These are phyloP conservation scores for Pseudogymnoascus sp. DNA, from an alignment of 2,329 filamentous ascomycete genomes.

Conservation along the genomic window DNA sequence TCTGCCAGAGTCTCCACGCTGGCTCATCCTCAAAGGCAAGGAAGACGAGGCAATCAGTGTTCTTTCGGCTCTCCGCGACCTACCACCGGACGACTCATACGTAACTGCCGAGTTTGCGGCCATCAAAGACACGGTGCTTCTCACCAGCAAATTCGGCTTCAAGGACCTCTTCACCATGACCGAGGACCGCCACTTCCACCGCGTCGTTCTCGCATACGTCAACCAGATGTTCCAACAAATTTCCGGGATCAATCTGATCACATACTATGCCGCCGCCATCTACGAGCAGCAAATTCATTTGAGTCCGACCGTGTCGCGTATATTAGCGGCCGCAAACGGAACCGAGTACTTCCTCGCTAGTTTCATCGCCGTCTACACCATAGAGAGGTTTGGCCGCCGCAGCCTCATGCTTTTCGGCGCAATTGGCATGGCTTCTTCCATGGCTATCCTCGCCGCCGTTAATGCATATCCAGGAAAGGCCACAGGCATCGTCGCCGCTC, in stretches of 20 bases:
- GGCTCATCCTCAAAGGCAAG: conserved; percentile 37
- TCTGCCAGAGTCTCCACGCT: conserved; percentile 44
- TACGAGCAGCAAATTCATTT: conserved; percentile 41
- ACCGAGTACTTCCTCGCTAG: conserved; percentile 36
- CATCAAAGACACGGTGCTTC: conserved; percentile 58
- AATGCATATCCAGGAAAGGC: conserved; percentile 20
- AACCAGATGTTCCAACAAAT: conserved; percentile 47
- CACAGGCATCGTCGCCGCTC: conserved; percentile 25
- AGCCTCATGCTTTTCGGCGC: conserved; percentile 66
- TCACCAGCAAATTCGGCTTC: conserved; percentile 33
- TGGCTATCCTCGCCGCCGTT: conserved; percentile 47
- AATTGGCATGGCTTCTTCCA: conserved; percentile 53
- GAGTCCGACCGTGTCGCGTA: conserved; percentile 39
- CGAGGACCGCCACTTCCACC: conserved; percentile 45
- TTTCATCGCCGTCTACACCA: conserved; percentile 32
- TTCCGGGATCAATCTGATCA: conserved; percentile 35
- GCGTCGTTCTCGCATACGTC: conserved; percentile 42
- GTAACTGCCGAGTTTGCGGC: conserved; percentile 45
- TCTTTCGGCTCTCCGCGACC: conserved; percentile 34
- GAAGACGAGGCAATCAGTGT: conserved; percentile 38
- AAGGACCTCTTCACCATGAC: conserved; percentile 41
- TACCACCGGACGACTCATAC: conserved; percentile 39
- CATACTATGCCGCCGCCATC: conserved; percentile 42
- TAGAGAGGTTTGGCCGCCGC: conserved; percentile 54
- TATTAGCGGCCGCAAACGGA: conserved; percentile 46